phyloP scores from a whole-genome alignment of 306 rosid genomes.

The Sicyos edulis region DNA sequence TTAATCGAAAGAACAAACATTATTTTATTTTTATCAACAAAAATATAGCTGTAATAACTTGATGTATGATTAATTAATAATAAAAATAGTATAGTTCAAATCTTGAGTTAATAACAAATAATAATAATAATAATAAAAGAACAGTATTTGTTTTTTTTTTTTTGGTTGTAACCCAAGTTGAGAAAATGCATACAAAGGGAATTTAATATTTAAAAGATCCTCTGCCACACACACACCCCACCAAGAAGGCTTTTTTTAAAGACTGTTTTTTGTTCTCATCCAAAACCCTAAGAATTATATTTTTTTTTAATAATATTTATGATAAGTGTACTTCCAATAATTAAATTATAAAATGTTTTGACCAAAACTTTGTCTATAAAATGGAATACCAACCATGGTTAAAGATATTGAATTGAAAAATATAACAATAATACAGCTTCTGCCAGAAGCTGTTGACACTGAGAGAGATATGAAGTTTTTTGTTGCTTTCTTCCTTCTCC shows the following conservation, averaged over 20 bases:
- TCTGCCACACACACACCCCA: slow-evolving; percentile 8
- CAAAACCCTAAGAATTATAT: too few relatives aligned
- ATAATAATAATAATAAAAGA: too few relatives aligned
- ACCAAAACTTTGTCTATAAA: slow-evolving; percentile 16
- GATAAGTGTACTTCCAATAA: slow-evolving; percentile 8
- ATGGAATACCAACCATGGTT: slow-evolving; percentile 9
- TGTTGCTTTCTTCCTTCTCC: slow-evolving; percentile 15
- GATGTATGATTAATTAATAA: too few relatives aligned
- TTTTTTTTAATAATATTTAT: too few relatives aligned
- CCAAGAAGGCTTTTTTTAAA: neutral
- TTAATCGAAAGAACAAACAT: too few relatives aligned
- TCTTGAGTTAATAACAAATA: too few relatives aligned
- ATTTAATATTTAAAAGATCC: slow-evolving; percentile 3
- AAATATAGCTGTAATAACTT: too few relatives aligned
- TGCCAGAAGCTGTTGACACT: neutral
- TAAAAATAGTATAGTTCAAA: too few relatives aligned
- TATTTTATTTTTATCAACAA: too few relatives aligned
- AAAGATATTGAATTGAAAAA: neutral
- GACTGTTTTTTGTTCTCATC: neutral
- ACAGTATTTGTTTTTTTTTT: neutral
- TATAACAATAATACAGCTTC: neutral
- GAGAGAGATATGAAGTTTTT: slow-evolving; percentile 19
- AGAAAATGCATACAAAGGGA: neutral
- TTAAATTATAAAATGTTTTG: slow-evolving; percentile 5
- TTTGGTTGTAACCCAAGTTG: neutral